Evolutionary conservation across 257 asterid species (phyloP), one percentile per base, ranked within the genome.

Genomic region (Lycium barbarum): DNA sequence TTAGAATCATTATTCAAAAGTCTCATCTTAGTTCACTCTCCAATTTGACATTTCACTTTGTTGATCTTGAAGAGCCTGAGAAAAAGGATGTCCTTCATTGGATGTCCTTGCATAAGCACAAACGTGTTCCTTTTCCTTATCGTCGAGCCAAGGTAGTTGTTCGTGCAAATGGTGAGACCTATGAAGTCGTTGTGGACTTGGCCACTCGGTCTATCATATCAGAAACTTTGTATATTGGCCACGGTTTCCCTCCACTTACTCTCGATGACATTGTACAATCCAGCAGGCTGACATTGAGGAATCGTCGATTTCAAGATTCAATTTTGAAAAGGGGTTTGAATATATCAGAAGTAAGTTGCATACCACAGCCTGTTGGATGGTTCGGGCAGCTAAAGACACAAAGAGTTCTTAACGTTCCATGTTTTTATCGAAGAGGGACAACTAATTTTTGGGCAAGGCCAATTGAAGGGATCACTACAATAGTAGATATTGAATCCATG

Each of bases 391-490:
- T 3, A 57, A 94, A 81, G 67, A 89, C 85, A 2, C 83, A 76
- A 74, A 90, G 97, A 79, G 82, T 89, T 73, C 85, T 92, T 2
- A 88, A 88, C 67, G 86, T 90, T 2, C 84, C 97, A 3, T 94
- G 97, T 54, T 94, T 89, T 53, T 94, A 93, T 73, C 88, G 95
- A 2, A 83, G 88, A 9, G 93, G 94, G 20, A 94, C 93, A 4
- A 82, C 89, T 63, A 93, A 93, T 83, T 84, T 94, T 13, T 94
- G 97, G 97, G 93, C 94, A 22, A 88, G 95, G 88, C 96, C 97
- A 9, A 86, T 94, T 33, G 89, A 85, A 65, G 97, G 98, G 68
- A 83, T 94, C 78, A 84, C 80, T 70, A 68, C 93, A 51, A 62
- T 88, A 33, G 58, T 94, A 1, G 95, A 93, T 82, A 89, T 91